These are phyloP conservation scores for Neurospora sp. DNA, from an alignment of 495 filamentous ascomycete species.

Conservation along the genomic window DNA sequence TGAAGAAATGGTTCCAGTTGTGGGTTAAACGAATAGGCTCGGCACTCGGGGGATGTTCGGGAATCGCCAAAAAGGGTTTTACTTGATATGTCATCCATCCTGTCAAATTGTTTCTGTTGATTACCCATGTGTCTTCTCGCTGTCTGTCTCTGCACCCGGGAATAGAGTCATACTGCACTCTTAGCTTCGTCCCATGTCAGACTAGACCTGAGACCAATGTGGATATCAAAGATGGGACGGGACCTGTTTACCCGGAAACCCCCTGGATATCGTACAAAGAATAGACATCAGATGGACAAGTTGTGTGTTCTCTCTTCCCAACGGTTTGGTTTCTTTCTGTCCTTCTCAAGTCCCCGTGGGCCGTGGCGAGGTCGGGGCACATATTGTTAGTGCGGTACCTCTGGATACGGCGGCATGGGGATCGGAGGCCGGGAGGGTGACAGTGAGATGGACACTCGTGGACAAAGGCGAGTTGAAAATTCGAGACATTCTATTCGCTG, in stretches of 20 bases:
- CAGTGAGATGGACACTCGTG: background rate
- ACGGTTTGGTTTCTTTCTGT: background rate
- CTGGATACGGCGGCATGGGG: background rate
- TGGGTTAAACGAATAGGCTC: background rate
- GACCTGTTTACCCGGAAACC: background rate
- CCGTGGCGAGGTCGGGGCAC: background rate
- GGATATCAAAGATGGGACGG: background rate
- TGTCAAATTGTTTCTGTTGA: background rate
- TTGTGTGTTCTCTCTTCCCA: background rate
- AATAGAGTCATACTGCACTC: background rate
- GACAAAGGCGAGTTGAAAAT: constrained; percentile 13
- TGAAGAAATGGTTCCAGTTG: background rate
- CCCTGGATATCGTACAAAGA: background rate
- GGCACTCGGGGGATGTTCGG: background rate
- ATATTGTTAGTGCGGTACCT: background rate
- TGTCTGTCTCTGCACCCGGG: background rate
- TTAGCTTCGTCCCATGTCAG: background rate
- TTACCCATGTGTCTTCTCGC: background rate
- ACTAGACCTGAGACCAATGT: background rate
- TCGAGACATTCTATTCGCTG: constrained; percentile 19
- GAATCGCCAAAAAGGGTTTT: background rate
- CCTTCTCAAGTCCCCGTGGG: background rate
- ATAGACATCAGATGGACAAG: background rate
- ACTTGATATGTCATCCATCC: background rate
- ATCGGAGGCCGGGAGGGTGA: background rate